phyloP scores from a whole-genome alignment of 2,329 filamentous ascomycete species.

The Kalmusia sp. region DNA sequence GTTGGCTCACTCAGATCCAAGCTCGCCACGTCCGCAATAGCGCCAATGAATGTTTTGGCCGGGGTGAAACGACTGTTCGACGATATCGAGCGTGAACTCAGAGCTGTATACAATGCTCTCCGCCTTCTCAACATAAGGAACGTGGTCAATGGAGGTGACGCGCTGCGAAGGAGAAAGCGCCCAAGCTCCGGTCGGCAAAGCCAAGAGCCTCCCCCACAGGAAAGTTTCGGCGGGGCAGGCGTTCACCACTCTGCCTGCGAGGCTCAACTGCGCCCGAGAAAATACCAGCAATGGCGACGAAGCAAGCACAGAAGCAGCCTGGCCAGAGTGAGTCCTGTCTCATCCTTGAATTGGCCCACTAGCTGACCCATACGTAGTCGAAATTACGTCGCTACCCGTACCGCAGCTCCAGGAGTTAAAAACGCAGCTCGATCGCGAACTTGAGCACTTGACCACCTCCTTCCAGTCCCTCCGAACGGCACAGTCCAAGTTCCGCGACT shows the following conservation, averaged over 20 bases:
- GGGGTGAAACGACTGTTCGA: conserved; percentile 14
- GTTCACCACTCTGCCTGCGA: not conserved
- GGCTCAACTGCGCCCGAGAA: not conserved
- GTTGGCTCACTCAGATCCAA: conserved; percentile 29
- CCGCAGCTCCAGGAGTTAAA: conserved; percentile 91
- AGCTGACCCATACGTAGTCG: conserved; percentile 50
- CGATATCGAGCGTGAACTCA: conserved; percentile 15
- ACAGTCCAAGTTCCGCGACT: conserved; percentile 91
- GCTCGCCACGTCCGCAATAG: conserved; percentile 12
- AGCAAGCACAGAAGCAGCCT: conserved; percentile 22
- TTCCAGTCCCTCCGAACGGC: conserved; percentile 90
- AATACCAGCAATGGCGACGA: conserved; percentile 20
- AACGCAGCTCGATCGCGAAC: conserved; percentile 93
- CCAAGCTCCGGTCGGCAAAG: conserved; percentile 6
- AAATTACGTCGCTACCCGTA: conserved; percentile 78
- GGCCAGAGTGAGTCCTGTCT: conserved; percentile 33
- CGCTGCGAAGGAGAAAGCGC: not conserved
- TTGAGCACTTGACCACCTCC: conserved; percentile 90
- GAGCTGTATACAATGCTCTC: not conserved
- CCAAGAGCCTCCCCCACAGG: conserved; percentile 3
- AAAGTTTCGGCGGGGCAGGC: conserved; percentile 13
- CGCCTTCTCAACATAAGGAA: conserved; percentile 14
- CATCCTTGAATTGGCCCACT: not conserved
- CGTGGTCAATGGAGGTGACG: not conserved
- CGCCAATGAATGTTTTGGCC: conserved; percentile 13